Evolutionary conservation across 108 stramenopile genomes (phyloP).

Genomic region (Nitzschia sp.): DNA sequence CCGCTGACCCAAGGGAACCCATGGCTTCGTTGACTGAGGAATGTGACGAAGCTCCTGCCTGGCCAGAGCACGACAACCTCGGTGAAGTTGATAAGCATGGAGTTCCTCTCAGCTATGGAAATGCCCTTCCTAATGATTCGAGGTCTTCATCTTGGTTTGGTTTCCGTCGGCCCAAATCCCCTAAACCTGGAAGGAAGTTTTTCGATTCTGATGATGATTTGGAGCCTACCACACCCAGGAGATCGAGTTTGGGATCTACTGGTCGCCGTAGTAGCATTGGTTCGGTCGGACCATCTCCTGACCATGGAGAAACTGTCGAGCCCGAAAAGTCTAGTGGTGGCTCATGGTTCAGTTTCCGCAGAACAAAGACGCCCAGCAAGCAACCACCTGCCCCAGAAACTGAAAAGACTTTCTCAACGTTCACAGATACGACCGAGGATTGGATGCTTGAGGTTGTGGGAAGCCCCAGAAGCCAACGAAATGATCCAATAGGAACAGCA

Average conservation of each 20-base stretch:
- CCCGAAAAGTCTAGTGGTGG: not conserved
- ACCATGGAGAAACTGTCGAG: constrained; percentile 4
- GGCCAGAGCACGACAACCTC: not conserved
- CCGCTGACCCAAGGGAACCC: constrained; percentile 10
- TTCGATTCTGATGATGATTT: constrained; percentile 9
- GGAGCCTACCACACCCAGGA: constrained; percentile 1
- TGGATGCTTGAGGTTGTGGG: constrained; percentile 38
- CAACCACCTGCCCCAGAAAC: not conserved
- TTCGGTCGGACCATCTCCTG: not conserved
- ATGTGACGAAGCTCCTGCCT: constrained; percentile 5
- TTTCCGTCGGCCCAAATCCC: constrained; percentile 20
- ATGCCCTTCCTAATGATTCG: constrained; percentile 1
- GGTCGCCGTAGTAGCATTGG: constrained; percentile 4
- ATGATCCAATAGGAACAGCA: not conserved
- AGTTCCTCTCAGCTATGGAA: not conserved
- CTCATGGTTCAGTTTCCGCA: constrained; percentile 34
- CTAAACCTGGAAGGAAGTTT: not conserved
- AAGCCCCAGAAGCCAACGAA: constrained; percentile 4
- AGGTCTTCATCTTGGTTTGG: constrained; percentile 16
- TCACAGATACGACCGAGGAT: constrained; percentile 25
- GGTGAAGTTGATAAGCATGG: not conserved
- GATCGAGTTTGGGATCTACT: constrained; percentile 10
- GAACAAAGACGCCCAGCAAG: constrained; percentile 13
- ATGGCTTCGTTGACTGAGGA: constrained; percentile 24
- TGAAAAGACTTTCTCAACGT: not conserved